phyloP scores from a whole-genome alignment of 257 asterid genomes.

The Forsythia suspensa region DNA sequence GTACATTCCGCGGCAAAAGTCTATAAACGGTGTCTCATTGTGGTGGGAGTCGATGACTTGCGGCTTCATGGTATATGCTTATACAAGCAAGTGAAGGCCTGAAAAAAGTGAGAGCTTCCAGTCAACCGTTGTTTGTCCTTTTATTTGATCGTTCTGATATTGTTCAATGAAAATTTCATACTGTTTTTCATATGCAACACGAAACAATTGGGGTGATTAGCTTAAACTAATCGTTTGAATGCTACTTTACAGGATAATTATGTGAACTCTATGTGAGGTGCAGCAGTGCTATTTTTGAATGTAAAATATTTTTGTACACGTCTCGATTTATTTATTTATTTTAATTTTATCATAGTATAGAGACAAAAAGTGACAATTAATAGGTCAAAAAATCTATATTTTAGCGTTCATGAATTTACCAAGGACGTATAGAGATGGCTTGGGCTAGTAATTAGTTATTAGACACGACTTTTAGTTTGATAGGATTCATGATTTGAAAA shows the following conservation, averaged over 20 bases:
- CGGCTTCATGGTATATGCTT: background rate
- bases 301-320: too few relatives aligned
- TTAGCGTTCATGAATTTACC: too few relatives aligned
- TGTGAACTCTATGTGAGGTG: background rate
- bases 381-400: too few relatives aligned
- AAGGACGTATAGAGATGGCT: too few relatives aligned
- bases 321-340: too few relatives aligned
- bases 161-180: background rate
- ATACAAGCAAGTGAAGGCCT: background rate
- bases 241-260: background rate
- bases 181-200: background rate
- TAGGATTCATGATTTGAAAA: too few relatives aligned
- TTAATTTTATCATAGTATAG: too few relatives aligned
- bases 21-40: conserved; percentile 27
- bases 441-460: too few relatives aligned
- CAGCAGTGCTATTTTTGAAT: too few relatives aligned
- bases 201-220: background rate
- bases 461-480: too few relatives aligned
- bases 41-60: background rate
- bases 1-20: conserved; percentile 76
- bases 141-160: background rate
- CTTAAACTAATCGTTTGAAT: background rate
- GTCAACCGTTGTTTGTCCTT: background rate
- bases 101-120: background rate
- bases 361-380: too few relatives aligned